Base-by-base conservation (phyloP, 208 protist species). In the Wallacemonas sp. region DNA sequence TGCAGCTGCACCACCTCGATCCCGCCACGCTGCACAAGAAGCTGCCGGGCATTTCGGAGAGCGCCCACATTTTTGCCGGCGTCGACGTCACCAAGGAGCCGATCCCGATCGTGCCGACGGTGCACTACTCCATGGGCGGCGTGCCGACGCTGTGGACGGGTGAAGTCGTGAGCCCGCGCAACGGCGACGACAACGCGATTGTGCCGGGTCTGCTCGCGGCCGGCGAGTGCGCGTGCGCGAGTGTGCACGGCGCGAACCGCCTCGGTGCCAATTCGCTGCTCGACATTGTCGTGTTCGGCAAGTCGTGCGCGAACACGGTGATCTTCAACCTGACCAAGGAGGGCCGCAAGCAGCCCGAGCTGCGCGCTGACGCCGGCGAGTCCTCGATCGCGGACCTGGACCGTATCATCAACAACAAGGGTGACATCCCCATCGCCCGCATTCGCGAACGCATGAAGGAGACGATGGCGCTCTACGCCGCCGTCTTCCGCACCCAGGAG, bases 241-340 rank as follows among this genome's bases (percentile, higher is more conserved):
- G 93, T 33, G 98, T 99, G 17, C 98, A 99, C 83, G 98, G 98
- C 48, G 98, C 98, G 29, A 99, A 99, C 87, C 82, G 98, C 49
- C 92, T 98, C 17, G 97, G 98, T n/a, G 98, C 98, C 29, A 99
- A 99, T 89, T 99, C 98, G 19, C 94, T 99, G 26, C 93, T 99
- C 1, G 99, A 99, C 81, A 99, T 99, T 74, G 98, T 99, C 60
- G 98, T 99, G 14, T 99, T 99, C 71, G 99, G 99, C 34, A 95
- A 98, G 71, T 97, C 96, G 29, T 97, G 93, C 72, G 98, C 98
- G 26, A 87, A 97, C 74, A 95, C 89, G 26, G 81, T 98, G 39
- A 95, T 90, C 69, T 95, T 96, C 72, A 96, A 96, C 66, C 72
- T 94, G 54, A 97, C 93, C 56, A 96, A 95, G 71, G 90, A 97